A percentile compares a stretch with the other conserved stretches of the same genome.
phyloP scores from a whole-genome alignment of 768 basidiomycete genomes.

The Leccinum aurantiacum region DNA sequence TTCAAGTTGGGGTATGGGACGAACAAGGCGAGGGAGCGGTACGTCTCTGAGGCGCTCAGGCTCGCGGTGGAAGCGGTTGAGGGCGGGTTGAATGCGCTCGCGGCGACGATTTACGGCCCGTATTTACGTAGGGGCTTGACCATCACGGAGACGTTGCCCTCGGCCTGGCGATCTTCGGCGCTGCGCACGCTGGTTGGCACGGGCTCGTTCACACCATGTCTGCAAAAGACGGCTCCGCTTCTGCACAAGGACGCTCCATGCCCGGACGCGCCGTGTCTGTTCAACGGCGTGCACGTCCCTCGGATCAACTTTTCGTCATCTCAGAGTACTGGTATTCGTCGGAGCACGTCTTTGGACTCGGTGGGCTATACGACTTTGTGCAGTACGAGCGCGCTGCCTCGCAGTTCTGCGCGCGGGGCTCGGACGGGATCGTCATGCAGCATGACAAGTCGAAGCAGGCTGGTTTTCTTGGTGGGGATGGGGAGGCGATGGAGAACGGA shows the following conservation, averaged over 20 bases:
- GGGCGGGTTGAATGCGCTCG: constrained; percentile 22
- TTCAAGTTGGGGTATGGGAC: constrained; percentile 88
- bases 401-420: constrained; percentile 77
- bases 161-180: constrained; percentile 40
- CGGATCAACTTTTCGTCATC: constrained; percentile 91
- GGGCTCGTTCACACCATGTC: constrained; percentile 86
- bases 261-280: constrained; percentile 81
- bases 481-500: constrained; percentile 61
- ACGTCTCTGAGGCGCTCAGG: constrained; percentile 67
- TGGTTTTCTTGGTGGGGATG: constrained; percentile 56
- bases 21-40: constrained; percentile 93
- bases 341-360: constrained; percentile 93
- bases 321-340: constrained; percentile 99
- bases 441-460: constrained; percentile 56
- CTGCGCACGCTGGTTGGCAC: constrained; percentile 77
- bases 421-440: constrained; percentile 71
- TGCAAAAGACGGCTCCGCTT: constrained; percentile 68
- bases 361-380: constrained; percentile 93
- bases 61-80: constrained; percentile 40
- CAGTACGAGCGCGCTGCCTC: constrained; percentile 94
- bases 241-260: constrained; percentile 87
- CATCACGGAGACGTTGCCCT: constrained; percentile 58
- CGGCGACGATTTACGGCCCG: constrained; percentile 76
- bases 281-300: constrained; percentile 93
- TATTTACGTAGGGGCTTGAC: constrained; percentile 81